Evolutionary conservation across 495 filamentous ascomycete species (phyloP).

Genomic region (Aspergillus funiculosus): DNA sequence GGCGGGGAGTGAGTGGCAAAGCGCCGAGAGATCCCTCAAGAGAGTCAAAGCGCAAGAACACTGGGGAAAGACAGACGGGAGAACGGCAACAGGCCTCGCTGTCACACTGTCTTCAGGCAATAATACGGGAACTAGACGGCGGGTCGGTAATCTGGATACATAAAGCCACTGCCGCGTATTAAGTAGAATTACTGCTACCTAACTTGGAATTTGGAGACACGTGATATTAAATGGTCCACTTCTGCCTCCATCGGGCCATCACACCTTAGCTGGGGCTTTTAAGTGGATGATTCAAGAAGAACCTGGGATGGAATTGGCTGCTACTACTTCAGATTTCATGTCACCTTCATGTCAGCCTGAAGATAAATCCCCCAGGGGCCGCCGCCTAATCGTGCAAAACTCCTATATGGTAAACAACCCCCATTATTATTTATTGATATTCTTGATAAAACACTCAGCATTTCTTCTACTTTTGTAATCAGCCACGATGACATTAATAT

Average conservation of each 20-base stretch:
- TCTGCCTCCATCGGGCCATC: neutral
- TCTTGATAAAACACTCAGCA: too few species aligned
- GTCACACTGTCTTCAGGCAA: neutral
- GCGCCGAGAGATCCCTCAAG: slow-evolving; percentile 3
- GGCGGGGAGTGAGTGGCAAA: slow-evolving; percentile 21
- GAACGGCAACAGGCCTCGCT: too few species aligned
- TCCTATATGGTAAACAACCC: too few species aligned
- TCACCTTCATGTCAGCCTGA: neutral
- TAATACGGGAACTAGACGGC: neutral
- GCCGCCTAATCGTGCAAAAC: too few species aligned
- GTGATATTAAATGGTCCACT: neutral
- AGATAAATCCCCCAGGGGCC: too few species aligned
- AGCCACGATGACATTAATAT: too few species aligned
- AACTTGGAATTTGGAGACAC: neutral
- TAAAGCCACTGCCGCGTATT: neutral
- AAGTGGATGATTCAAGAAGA: neutral
- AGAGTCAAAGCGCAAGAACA: too few species aligned
- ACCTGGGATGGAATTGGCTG: too few species aligned
- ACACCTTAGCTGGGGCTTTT: neutral
- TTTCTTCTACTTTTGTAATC: too few species aligned
- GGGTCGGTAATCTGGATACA: neutral
- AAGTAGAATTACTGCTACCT: neutral
- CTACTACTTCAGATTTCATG: too few species aligned
- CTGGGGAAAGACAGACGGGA: slow-evolving; percentile 3
- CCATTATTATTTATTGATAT: too few species aligned